Percentiles rank a stretch among this genome's conserved stretches.
These are phyloP conservation scores for Gossypium thurberi DNA, from an alignment of 345 rosid genomes.

Conservation along the genomic window DNA sequence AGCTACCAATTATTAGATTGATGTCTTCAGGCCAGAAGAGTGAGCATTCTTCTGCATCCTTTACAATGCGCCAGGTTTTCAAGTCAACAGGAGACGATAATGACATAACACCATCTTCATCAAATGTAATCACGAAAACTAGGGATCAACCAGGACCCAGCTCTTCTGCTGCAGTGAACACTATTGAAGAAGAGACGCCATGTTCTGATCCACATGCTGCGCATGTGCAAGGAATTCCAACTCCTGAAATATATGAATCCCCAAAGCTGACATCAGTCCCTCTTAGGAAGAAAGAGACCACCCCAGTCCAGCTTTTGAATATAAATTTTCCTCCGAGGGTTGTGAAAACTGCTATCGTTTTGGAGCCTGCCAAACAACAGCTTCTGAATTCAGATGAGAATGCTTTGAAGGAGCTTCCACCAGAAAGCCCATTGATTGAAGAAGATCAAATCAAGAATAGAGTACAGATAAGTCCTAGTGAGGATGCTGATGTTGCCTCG, in stretches of 20 bases:
- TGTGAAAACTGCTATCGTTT: slow-evolving; percentile 26
- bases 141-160: slow-evolving; percentile 40
- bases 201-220: slow-evolving; percentile 35
- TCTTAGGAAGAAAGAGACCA: slow-evolving; percentile 45
- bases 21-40: slow-evolving; percentile 91
- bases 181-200: slow-evolving; percentile 39
- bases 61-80: slow-evolving; percentile 72
- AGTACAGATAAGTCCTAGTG: slow-evolving; percentile 14
- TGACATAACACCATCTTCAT: slow-evolving; percentile 47
- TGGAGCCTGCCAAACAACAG: slow-evolving; percentile 25
- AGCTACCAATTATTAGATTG: slow-evolving; percentile 73
- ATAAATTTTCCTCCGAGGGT: slow-evolving; percentile 75
- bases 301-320: slow-evolving; percentile 68
- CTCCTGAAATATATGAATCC: slow-evolving; percentile 86
- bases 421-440: slow-evolving; percentile 22
- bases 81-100: slow-evolving; percentile 51
- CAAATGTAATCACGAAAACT: slow-evolving; percentile 31
- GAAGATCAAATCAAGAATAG: slow-evolving; percentile 23
- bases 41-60: slow-evolving; percentile 83
- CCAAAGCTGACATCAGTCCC: slow-evolving; percentile 64
- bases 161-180: slow-evolving; percentile 29
- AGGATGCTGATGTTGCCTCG: slow-evolving; percentile 49
- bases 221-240: slow-evolving; percentile 71
- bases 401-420: slow-evolving; percentile 22
- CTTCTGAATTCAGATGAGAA: slow-evolving; percentile 29